phyloP scores from a whole-genome alignment of 2,329 filamentous ascomycete species.

The Diaporthe aspalathi region DNA sequence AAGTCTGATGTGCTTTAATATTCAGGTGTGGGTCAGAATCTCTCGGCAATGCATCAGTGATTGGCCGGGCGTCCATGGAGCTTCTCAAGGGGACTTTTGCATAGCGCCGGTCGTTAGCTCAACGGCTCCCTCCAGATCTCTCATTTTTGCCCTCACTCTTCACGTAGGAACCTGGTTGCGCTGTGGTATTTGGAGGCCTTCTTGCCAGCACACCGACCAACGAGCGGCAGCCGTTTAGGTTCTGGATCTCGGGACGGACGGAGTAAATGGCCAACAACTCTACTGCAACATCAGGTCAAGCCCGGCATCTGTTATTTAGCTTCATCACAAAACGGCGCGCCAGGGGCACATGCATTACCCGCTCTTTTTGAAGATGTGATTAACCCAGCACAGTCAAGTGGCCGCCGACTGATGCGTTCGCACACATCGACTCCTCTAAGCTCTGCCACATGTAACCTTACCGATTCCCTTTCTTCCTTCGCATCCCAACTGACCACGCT shows the following conservation, averaged over 20 bases:
- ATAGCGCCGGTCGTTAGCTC: slow-evolving; percentile 14
- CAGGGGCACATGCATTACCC: not conserved
- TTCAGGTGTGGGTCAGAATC: slow-evolving; percentile 8
- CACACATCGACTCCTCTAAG: not conserved
- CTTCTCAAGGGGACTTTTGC: slow-evolving; percentile 23
- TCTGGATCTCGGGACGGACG: not conserved
- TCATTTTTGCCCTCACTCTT: not conserved
- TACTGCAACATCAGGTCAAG: slow-evolving; percentile 8
- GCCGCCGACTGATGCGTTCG: not conserved
- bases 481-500: not conserved
- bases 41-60: slow-evolving; percentile 25
- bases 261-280: not conserved
- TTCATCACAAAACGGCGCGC: not conserved
- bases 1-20: slow-evolving; percentile 18
- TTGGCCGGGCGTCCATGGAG: slow-evolving; percentile 22
- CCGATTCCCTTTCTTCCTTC: not conserved
- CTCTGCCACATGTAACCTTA: not conserved
- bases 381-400: not conserved
- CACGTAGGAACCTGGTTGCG: not conserved
- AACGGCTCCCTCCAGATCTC: not conserved
- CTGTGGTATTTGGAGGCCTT: not conserved
- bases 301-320: slow-evolving; percentile 11
- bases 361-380: not conserved
- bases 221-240: not conserved
- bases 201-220: not conserved